Percentiles rank a stretch among this genome's conserved stretches.
Conservation (phyloP, 371 early-diverging fungal species). For the Mortierella sp. region DNA sequence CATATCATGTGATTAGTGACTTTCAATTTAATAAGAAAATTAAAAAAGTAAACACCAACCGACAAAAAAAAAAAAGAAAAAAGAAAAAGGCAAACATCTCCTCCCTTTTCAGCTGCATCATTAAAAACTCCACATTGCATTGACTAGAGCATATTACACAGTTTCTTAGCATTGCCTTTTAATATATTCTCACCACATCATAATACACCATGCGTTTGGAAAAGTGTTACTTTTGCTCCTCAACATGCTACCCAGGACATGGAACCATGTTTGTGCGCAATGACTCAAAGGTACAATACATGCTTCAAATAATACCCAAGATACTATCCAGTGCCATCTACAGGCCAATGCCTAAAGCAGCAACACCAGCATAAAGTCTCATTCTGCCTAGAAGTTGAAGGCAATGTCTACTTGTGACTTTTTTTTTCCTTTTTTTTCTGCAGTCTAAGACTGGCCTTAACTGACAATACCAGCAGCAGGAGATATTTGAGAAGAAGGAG, state of each 20-base stretch:
- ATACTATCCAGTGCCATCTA: not conserved
- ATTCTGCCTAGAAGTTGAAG: no score
- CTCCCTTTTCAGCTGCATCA: not conserved
- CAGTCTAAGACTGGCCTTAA: no score
- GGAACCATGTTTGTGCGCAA: conserved; percentile 99
- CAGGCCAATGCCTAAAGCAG: no score
- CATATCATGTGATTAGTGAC: not conserved
- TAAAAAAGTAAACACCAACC: not conserved
- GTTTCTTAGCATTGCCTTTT: not conserved
- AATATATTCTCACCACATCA: not conserved
- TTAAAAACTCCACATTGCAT: not conserved
- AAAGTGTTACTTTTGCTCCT: conserved; percentile 99
- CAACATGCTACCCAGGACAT: conserved; percentile 98
- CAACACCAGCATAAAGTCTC: no score
- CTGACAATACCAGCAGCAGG: no score
- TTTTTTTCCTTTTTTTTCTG: no score
- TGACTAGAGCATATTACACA: not conserved
- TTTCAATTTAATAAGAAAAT: not conserved
- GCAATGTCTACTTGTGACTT: no score
- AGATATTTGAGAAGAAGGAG: no score
- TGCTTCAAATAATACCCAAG: no score
- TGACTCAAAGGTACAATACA: conserved; percentile 87
- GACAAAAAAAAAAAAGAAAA: conserved; percentile 5
- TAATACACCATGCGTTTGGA: conserved; percentile 91
- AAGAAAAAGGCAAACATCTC: not conserved